phyloP scores from a whole-genome alignment of 805 yeast genomes.

The Yarrowia keelungensis region DNA sequence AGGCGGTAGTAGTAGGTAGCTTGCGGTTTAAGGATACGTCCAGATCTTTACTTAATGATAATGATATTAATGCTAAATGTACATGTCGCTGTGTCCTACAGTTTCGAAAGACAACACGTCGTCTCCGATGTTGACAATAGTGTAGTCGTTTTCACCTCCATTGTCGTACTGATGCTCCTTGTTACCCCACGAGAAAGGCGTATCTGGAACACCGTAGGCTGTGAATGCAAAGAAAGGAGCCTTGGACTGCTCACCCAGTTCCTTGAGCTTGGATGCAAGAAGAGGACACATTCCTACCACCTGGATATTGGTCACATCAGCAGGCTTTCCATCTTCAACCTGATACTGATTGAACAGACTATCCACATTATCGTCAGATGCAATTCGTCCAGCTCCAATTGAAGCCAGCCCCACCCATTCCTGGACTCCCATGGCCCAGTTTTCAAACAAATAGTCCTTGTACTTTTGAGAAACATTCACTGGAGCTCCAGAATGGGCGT shows the following conservation, averaged over 20 bases:
- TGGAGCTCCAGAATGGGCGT: background rate
- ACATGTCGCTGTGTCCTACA: slow-evolving; percentile 33
- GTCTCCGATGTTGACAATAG: slow-evolving; percentile 39
- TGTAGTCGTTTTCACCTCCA: slow-evolving; percentile 44
- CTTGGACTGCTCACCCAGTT: slow-evolving; percentile 36
- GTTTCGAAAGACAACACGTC: slow-evolving; percentile 25
- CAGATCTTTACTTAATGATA: too few species aligned
- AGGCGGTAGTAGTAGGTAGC: too few species aligned
- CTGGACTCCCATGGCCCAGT: slow-evolving; percentile 41
- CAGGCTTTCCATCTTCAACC: slow-evolving; percentile 37
- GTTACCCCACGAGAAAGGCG: slow-evolving; percentile 44
- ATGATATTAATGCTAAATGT: slow-evolving; percentile 15
- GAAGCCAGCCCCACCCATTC: slow-evolving; percentile 44
- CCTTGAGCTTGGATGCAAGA: slow-evolving; percentile 4
- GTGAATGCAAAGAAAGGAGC: slow-evolving; percentile 37
- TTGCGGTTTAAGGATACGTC: too few species aligned
- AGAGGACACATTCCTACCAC: slow-evolving; percentile 17
- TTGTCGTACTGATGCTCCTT: slow-evolving; percentile 42
- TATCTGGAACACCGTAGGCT: slow-evolving; percentile 43
- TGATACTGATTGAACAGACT: slow-evolving; percentile 41
- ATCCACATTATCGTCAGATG: slow-evolving; percentile 39
- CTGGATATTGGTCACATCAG: slow-evolving; percentile 3
- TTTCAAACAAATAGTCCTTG: slow-evolving; percentile 39
- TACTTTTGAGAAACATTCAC: slow-evolving; percentile 17
- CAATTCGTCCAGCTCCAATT: slow-evolving; percentile 41